Conservation (phyloP, 2,329 filamentous ascomycete species). For the Penicillium sclerotiorum region DNA sequence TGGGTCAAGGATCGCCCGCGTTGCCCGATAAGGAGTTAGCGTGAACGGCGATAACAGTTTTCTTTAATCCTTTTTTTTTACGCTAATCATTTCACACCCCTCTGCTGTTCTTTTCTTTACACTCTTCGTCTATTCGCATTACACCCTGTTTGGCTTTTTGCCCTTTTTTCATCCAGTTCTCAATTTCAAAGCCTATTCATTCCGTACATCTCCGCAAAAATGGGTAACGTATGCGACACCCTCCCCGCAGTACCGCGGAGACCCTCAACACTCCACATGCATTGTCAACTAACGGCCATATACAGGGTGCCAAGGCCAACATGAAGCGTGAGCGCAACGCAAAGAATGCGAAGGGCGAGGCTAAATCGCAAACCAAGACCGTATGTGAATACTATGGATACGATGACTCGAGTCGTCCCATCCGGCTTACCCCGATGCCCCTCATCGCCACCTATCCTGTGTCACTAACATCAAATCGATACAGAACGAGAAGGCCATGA, state of each 20-base stretch:
- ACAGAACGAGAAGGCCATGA: conserved; percentile 73
- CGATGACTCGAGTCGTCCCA: no score
- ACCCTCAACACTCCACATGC: not conserved
- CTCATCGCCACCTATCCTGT: not conserved
- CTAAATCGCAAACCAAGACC: conserved; percentile 69
- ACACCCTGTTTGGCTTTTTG: not conserved
- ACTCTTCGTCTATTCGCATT: no score
- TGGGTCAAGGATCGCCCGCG: not conserved
- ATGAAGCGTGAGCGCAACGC: conserved; percentile 73
- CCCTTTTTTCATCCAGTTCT: not conserved
- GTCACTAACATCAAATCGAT: conserved; percentile 9
- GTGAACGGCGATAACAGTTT: not conserved
- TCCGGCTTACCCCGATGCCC: no score
- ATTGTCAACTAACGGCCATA: conserved; percentile 14
- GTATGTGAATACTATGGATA: no score
- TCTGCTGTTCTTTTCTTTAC: no score
- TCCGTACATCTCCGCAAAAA: not conserved
- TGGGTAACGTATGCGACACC: conserved; percentile 8
- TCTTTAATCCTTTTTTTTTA: not conserved
- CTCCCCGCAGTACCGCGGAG: not conserved
- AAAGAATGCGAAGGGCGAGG: conserved; percentile 58
- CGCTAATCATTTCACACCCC: not conserved
- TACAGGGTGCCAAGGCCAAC: conserved; percentile 63
- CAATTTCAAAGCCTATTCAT: not conserved
- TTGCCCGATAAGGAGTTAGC: not conserved